Evolutionary conservation across 148 eudicot species (phyloP).

Genomic region (Rhododendron ovatum): DNA sequence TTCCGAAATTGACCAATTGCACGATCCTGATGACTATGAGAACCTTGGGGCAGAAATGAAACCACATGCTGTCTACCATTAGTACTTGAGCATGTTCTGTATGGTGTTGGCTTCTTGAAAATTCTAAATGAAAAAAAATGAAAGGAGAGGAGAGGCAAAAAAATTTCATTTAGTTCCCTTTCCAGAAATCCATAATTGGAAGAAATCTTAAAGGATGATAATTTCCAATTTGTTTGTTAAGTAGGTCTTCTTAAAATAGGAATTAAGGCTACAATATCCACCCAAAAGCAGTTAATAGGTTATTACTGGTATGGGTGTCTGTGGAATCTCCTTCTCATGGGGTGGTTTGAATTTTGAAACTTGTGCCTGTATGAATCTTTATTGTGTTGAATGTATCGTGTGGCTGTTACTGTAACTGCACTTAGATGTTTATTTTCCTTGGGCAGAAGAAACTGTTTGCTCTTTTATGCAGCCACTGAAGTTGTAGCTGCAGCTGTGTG

Average conservation of each 20-base stretch:
- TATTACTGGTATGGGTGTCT: neutral
- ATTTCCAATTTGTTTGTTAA: neutral
- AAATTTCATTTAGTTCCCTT: neutral
- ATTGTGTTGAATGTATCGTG: neutral
- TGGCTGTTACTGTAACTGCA: neutral
- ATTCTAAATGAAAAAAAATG: neutral
- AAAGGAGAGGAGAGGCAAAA: neutral
- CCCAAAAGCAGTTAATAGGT: too few species aligned
- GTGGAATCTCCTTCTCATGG: neutral
- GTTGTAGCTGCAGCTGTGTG: slow-evolving; percentile 71
- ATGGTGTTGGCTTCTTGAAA: neutral
- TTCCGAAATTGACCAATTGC: neutral
- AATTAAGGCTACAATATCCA: neutral
- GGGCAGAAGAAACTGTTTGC: neutral
- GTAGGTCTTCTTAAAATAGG: neutral
- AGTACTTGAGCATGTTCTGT: neutral
- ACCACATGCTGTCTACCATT: neutral
- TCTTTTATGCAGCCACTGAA: slow-evolving; percentile 67
- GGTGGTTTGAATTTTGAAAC: neutral
- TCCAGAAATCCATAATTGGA: neutral
- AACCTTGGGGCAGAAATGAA: neutral
- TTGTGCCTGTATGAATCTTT: neutral
- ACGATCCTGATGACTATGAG: neutral
- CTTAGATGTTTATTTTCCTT: neutral
- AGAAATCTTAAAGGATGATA: neutral